phyloP scores from a whole-genome alignment of 2,329 filamentous ascomycete genomes.

The Iodosphaeria phyllophila region DNA sequence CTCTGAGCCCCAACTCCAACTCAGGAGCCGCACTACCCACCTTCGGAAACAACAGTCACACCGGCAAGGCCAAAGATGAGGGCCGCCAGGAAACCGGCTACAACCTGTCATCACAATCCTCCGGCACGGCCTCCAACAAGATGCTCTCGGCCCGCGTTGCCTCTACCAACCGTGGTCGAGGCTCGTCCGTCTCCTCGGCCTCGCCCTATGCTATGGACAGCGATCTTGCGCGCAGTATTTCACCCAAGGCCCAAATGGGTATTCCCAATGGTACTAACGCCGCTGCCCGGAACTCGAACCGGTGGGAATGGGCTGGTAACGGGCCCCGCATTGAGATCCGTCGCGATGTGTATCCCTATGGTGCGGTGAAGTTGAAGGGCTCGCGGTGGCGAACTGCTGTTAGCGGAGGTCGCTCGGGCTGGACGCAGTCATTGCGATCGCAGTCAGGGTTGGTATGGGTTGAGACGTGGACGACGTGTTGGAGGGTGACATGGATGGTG shows the following conservation, averaged over 20 bases:
- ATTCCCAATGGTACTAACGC: constrained; percentile 8
- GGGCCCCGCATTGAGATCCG: constrained; percentile 30
- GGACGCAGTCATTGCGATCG: constrained; percentile 4
- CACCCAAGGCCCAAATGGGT: constrained; percentile 5
- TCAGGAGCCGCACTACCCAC: constrained; percentile 22
- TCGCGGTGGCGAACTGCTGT: constrained; percentile 1
- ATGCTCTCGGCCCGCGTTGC: constrained; percentile 13
- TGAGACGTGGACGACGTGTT: constrained; percentile 43
- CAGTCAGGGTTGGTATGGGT: constrained; percentile 26
- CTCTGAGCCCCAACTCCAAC: constrained; percentile 21
- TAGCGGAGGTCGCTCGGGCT: constrained; percentile 10
- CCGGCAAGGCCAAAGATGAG: constrained; percentile 37
- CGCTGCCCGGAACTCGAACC: neutral
- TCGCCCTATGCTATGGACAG: too few relatives aligned
- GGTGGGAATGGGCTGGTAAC: constrained; percentile 25
- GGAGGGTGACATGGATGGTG: constrained; percentile 44
- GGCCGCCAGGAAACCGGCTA: constrained; percentile 14
- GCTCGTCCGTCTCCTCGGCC: constrained; percentile 9
- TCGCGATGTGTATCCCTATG: constrained; percentile 24
- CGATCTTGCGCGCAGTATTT: constrained; percentile 8
- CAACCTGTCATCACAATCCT: constrained; percentile 9
- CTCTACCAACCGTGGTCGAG: constrained; percentile 10
- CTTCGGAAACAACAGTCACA: too few relatives aligned
- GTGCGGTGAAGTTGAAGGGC: constrained; percentile 15
- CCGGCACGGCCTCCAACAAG: constrained; percentile 16